Base-by-base conservation (phyloP, 352 stramenopile species). In the Globisporangium perplexum region DNA sequence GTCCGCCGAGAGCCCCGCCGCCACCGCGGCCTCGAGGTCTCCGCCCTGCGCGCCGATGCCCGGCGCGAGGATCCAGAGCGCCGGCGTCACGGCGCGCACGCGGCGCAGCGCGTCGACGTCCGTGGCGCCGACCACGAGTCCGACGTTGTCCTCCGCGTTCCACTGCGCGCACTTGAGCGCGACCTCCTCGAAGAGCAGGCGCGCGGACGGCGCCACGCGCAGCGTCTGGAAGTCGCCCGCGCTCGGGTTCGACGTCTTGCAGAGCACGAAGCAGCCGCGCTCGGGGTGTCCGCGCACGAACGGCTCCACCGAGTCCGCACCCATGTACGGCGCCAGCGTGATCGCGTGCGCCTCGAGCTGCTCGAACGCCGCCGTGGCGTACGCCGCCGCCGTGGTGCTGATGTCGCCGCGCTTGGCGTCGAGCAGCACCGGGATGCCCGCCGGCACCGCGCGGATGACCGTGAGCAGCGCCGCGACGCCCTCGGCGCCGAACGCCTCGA, bases 381-480 rank as follows among this genome's bases (percentile, higher is more conserved):
- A 99, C 8, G 96, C 96, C 28, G 86, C 77, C 1, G 97, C 97
- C 0, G 97, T 99, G 35, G 88, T 98, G 65, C 94, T 97, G 59
- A 99, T 99, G 76, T 99, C 97, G 7, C 97, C 97, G 44, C 97
- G 90, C 76, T 99, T 99, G 47, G 91, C 91, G 71, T 99, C 97
- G 33, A 99, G 77, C 28, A 99, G 68, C 18, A 99, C 91, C 0
- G 96, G 96, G 49, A 99, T 97, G 7, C 94, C 89, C 15, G 66
- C 55, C 0, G 90, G 91, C n/a, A 98, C 79, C 8, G 79, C 69
- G 43, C 73, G 71, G 49, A 98, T 88, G 10, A 99, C 94, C 44
- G 90, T 69, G 57, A 90, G 74, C 31, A 99, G 71, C 7, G 94
- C 96, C 7, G 71, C 67, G 53, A 96, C 73, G 47, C 96, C 96